Evolutionary conservation across 1,284 basidiomycete genomes (phyloP), one percentile per base, ranked within the genome.

Genomic region (Sporisorium graminicola): DNA sequence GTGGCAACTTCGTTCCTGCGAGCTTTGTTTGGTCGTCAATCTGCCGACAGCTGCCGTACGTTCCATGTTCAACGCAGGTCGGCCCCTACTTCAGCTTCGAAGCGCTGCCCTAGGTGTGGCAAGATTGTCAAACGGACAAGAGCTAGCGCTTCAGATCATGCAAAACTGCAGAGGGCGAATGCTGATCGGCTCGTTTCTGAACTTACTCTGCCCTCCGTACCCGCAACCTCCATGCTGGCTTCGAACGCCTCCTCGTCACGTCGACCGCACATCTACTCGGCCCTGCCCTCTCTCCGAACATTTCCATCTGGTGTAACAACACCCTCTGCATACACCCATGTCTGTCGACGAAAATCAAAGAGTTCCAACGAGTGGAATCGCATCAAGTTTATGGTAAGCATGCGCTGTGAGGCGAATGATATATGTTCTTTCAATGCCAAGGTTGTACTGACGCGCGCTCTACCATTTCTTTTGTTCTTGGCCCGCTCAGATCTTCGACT

Each of bases 311-410:
- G 55, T 24, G 54, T 58, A 58, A 61, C 58, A 12, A 26, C 87
- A 89, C 54, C 86, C 89, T 57, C 63, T 20, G 51, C 62, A 43
- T 71, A 65, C 44, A 52, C 72, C 55, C 66, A 74, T 14, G 69
- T 91, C 90, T 85, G 89, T 89, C 78, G 88, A 88, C 31, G 90
- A 89, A 0, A 89, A 90, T 4, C 90, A 89, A 6, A 89, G 91
- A 66, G 90, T 90, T 46, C 90, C 70, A 58, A 78, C 70, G 89
- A 89, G 60, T 91, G 90, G 90, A 86, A 88, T 59, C 86, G 86
- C 8, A 89, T 91, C 65, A 89, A 88, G 26, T 91, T 90, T 83
- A 89, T 90, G 86, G 90, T 90, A 49, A 27, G 77, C 59, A n/a
- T 12, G 20, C 5, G 20, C 4, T 22, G 20, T 35, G n/a, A 22